Evolutionary conservation across 2,329 filamentous ascomycete genomes (phyloP).

Genomic region (Verticillium longisporum): DNA sequence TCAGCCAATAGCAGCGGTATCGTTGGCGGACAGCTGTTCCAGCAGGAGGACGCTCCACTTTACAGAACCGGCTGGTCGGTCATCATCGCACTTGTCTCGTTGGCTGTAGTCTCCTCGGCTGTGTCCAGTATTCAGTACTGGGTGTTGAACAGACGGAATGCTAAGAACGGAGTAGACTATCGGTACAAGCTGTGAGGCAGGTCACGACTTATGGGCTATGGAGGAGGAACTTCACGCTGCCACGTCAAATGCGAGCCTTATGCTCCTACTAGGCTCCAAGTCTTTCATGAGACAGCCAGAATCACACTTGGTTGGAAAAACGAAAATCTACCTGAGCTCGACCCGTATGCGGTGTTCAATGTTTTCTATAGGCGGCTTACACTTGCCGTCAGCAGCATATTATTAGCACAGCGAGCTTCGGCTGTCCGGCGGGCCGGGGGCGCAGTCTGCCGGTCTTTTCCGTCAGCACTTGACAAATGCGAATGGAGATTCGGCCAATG

Average conservation of each 20-base stretch:
- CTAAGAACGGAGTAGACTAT: background rate
- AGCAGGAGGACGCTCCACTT: slow-evolving; percentile 16
- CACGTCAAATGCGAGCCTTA: too few relatives aligned
- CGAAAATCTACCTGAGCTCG: too few relatives aligned
- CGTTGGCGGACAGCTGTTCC: slow-evolving; percentile 20
- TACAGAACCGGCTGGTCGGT: slow-evolving; percentile 19
- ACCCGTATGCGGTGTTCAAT: too few relatives aligned
- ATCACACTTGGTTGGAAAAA: too few relatives aligned
- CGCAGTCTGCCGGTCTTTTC: background rate
- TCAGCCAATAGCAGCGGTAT: slow-evolving; percentile 19
- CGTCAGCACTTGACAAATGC: background rate
- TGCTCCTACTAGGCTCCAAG: too few relatives aligned
- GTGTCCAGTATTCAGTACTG: slow-evolving; percentile 3
- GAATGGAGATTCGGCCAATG: background rate
- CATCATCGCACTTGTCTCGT: slow-evolving; percentile 12
- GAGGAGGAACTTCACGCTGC: background rate
- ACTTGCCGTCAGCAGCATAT: background rate
- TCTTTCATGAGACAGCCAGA: too few relatives aligned
- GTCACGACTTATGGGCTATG: background rate
- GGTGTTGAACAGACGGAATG: background rate
- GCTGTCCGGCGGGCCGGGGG: background rate
- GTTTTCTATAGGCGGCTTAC: background rate
- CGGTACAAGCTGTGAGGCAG: background rate
- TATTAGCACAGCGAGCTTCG: background rate
- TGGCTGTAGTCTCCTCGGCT: background rate